Evolutionary conservation across 192 early-diverging fungal species (phyloP), one percentile per base, ranked within the genome.

Genomic region (Helicostylum pulchrum): DNA sequence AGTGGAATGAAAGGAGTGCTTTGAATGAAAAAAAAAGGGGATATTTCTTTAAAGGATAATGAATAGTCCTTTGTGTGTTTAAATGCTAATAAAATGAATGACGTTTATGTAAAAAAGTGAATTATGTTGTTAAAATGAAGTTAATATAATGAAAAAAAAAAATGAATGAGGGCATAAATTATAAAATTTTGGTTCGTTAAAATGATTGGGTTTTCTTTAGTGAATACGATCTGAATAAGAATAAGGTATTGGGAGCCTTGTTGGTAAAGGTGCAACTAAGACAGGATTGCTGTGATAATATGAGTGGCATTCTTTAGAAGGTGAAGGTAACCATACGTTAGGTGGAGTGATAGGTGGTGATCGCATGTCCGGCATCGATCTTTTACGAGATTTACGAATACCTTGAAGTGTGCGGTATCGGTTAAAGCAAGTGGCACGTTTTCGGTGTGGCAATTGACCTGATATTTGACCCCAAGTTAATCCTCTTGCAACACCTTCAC

Each of bases 371-470:
- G 26, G 48, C 4, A 46, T 10, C 19, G 63, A 64, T 51, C 61
- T 55, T 49, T 73, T 73, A 45, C 66, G 65, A 11, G 66, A 64
- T 49, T 67, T 73, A 23, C 71, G 71, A 17, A 68, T 67, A 19
- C 71, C 71, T 51, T 68, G 66, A 4, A 73, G 32, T 32, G 71
- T 73, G 26, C 62, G 61, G 52, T 73, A 73, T 21, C 71, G 54
- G 53, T 73, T 73, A 45, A 73, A 73, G 34, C 71, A 73, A 4
- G 71, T 73, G 26, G 71, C 71, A 14, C 71, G 71, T 58, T 73
- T 73, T 15, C 71, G 65, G 36, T 73, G 71, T 7, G 71, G 71
- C 21, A 73, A 32, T 30, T 64, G 65, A 7, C 61, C 66, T 47
- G 71, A 73, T 31, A 73, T 73, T 39, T 73, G 66, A 1, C 71